Evolutionary conservation across 352 stramenopile species (phyloP).

Genomic region (Phytophthora idaei): DNA sequence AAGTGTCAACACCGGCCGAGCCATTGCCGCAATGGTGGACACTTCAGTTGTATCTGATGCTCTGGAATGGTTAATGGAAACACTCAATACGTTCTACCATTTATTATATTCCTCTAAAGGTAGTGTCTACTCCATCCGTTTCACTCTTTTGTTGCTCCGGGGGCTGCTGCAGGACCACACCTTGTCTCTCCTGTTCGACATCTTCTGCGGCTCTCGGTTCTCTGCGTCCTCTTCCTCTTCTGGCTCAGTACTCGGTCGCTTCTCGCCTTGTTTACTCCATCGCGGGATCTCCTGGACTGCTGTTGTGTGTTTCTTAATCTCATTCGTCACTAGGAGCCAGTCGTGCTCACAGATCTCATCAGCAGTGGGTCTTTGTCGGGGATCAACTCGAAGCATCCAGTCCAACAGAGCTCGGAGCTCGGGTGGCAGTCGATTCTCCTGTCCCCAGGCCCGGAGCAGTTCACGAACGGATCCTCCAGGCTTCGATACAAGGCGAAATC

Average conservation of each 20-base stretch:
- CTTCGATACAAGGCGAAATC: slow-evolving; percentile 54
- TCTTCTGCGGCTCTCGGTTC: slow-evolving; percentile 37
- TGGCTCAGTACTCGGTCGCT: slow-evolving; percentile 12
- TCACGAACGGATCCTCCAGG: slow-evolving; percentile 37
- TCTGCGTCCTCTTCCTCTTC: slow-evolving; percentile 28
- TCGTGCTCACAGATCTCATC: slow-evolving; percentile 43
- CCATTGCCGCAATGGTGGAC: too few relatives aligned
- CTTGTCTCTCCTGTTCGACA: slow-evolving; percentile 21
- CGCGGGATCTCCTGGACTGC: slow-evolving; percentile 1
- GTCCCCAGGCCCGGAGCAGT: slow-evolving; percentile 46
- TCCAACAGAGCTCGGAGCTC: slow-evolving; percentile 46
- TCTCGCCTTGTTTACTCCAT: slow-evolving; percentile 18
- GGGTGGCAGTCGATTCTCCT: slow-evolving; percentile 37
- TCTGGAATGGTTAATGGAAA: background rate
- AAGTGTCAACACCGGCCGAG: too few relatives aligned
- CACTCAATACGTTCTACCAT: background rate
- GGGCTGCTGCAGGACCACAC: slow-evolving; percentile 14
- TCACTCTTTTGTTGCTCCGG: slow-evolving; percentile 29
- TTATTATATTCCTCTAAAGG: slow-evolving; percentile 1
- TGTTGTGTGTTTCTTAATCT: background rate
- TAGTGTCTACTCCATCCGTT: slow-evolving; percentile 19
- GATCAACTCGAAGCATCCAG: slow-evolving; percentile 46
- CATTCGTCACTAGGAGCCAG: slow-evolving; percentile 40
- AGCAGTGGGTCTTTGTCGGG: slow-evolving; percentile 37
- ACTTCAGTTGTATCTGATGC: too few relatives aligned